Evolutionary conservation across 2,329 filamentous ascomycete species (phyloP).

Genomic region (Penicillium sp.): DNA sequence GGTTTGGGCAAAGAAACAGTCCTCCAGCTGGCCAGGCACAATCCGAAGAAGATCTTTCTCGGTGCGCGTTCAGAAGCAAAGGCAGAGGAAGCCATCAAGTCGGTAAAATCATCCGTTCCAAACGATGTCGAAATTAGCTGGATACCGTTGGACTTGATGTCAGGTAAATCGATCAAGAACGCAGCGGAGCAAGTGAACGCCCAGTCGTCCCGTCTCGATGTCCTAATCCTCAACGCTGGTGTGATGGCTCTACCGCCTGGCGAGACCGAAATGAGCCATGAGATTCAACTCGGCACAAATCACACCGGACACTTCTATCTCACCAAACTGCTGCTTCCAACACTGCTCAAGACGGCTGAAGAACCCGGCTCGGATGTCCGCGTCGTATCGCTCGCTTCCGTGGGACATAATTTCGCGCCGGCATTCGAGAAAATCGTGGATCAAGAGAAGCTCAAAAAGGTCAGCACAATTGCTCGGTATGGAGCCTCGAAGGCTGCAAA

Average conservation of each 20-base stretch:
- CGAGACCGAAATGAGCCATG: slow-evolving; percentile 38
- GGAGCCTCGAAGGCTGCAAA: slow-evolving; percentile 50
- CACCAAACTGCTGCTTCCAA: slow-evolving; percentile 37
- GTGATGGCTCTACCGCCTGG: slow-evolving; percentile 42
- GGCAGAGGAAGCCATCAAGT: slow-evolving; percentile 24
- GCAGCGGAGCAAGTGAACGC: slow-evolving; percentile 38
- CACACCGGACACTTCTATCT: slow-evolving; percentile 42
- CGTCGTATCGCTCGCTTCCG: slow-evolving; percentile 32
- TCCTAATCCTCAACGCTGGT: slow-evolving; percentile 45
- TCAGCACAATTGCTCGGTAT: slow-evolving; percentile 41
- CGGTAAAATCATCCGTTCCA: slow-evolving; percentile 15
- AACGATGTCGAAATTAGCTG: slow-evolving; percentile 22
- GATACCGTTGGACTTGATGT: slow-evolving; percentile 45
- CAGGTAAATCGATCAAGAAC: slow-evolving; percentile 42
- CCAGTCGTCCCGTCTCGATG: slow-evolving; percentile 30
- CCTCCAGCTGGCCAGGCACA: slow-evolving; percentile 43
- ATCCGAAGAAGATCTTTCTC: slow-evolving; percentile 41
- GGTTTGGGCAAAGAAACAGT: slow-evolving; percentile 51
- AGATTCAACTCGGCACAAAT: slow-evolving; percentile 43
- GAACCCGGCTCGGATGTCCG: slow-evolving; percentile 28
- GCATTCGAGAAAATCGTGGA: slow-evolving; percentile 32
- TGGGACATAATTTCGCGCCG: slow-evolving; percentile 29
- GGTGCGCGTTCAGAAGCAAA: slow-evolving; percentile 35
- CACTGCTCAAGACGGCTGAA: slow-evolving; percentile 28
- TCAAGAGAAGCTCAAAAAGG: slow-evolving; percentile 30